phyloP scores from a whole-genome alignment of 495 filamentous ascomycete species.

The Aspergillus leporis region DNA sequence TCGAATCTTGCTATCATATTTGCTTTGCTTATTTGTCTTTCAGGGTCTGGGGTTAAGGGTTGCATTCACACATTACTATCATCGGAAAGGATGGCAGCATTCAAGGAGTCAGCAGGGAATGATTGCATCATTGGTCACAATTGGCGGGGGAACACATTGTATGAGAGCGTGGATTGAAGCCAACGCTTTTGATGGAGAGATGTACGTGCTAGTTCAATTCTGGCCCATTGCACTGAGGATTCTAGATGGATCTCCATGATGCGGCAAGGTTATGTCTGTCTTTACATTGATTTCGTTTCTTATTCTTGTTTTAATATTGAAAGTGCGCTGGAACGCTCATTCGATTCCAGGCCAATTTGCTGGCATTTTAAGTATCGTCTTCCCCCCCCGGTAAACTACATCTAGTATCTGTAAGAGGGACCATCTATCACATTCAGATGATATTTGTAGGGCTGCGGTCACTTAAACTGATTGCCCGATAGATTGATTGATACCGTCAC shows the following conservation, averaged over 20 bases:
- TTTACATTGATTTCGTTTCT: constrained; percentile 12
- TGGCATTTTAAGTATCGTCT: not conserved
- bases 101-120: constrained; percentile 19
- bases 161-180: constrained; percentile 6
- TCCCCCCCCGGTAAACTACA: not conserved
- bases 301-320: constrained; percentile 18
- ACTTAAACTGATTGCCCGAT: constrained; percentile 3
- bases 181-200: not conserved
- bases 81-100: constrained; percentile 24
- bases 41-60: constrained; percentile 11
- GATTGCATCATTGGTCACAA: constrained; percentile 27
- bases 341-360: constrained; percentile 2
- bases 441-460: too few species aligned
- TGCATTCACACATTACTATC: constrained; percentile 15
- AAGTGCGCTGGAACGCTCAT: constrained; percentile 23
- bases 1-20: not conserved
- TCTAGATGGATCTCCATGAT: constrained; percentile 8
- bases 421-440: too few species aligned
- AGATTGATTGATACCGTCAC: constrained; percentile 9
- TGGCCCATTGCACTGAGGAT: constrained; percentile 1
- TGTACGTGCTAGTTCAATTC: constrained; percentile 4
- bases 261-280: constrained; percentile 8
- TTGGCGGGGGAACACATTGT: constrained; percentile 19
- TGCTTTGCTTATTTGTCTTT: not conserved
- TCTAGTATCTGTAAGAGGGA: too few species aligned